Percentiles rank a stretch among this genome's conserved stretches.
Evolutionary conservation across 768 basidiomycete species (phyloP).

Genomic region (Mycena epipterygia): DNA sequence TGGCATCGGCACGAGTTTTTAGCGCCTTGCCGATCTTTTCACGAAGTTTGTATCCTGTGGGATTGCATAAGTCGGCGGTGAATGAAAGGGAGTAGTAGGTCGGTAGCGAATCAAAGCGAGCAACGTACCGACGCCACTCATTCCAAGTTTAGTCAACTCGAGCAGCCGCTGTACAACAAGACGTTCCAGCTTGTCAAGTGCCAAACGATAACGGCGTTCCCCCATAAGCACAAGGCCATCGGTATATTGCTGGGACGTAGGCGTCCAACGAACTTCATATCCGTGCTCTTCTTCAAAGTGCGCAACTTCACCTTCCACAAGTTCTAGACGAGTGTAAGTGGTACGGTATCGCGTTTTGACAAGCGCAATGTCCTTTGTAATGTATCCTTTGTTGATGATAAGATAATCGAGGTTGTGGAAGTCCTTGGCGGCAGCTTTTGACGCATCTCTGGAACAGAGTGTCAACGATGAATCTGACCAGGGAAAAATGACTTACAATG

Average conservation of each 20-base stretch:
- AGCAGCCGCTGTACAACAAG: not conserved
- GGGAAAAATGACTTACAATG: not conserved
- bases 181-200: not conserved
- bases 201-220: not conserved
- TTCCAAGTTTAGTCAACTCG: not conserved
- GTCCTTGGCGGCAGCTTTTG: not conserved
- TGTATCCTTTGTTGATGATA: not conserved
- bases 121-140: slow-evolving; percentile 15
- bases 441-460: not conserved
- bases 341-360: not conserved
- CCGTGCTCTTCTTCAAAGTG: slow-evolving; percentile 2
- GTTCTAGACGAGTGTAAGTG: not conserved
- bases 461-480: not conserved
- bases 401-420: not conserved
- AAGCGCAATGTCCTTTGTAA: not conserved
- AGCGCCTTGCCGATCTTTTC: slow-evolving; percentile 8
- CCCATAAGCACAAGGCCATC: not conserved
- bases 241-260: not conserved
- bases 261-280: not conserved
- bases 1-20: slow-evolving; percentile 6
- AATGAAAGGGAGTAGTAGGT: not conserved
- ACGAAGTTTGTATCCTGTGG: slow-evolving; percentile 6
- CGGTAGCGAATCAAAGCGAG: not conserved
- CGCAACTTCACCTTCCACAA: not conserved
- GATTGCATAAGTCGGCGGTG: not conserved